Base-by-base conservation (phyloP, 1,284 basidiomycete genomes). In the Cryptococcus jaspeensis region DNA sequence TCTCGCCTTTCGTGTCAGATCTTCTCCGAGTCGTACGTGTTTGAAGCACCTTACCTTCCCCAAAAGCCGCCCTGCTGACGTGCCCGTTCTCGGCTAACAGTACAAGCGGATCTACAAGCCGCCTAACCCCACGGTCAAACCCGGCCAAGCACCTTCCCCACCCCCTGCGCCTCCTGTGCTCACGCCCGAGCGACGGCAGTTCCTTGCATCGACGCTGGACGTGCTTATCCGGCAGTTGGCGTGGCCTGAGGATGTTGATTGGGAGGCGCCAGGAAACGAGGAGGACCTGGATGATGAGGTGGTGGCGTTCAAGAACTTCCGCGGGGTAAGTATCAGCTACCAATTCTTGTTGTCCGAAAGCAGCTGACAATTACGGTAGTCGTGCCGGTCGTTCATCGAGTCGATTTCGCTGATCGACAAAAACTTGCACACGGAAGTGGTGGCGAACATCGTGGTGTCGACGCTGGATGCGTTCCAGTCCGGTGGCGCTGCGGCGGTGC, bases 281-380 rank as follows among this genome's bases (percentile, higher is more conserved):
- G 87, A 87, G 7, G 90, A 93, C 63, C 82, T 86, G 45, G 92
- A 95, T 52, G 95, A 98, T 56, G 94, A 95, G 59, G 83, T 85
- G 59, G 84, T 84, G 22, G 87, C 86, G 46, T 98, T 99, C 67
- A 87, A 90, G 58, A 85, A 85, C 56, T 83, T 97, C 76, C 86
- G 96, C 65, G 91, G 89, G 80, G 91, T 88, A 23, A 53, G 76
- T 66, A 9, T 42, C 1, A 13, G 16, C 13, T 35, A 25, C 23
- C 42, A 38, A 7, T 40, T 39, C 28, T 5, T 35, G 23, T 50
- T 39, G 18, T 13, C 15, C 9, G 13, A 9, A 12, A 6, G 16
- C 25, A 0, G 39, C 53, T 47, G 6, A 47, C 15, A 36, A 22
- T 35, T 51, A 55, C 5, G 61, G 16, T 59, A 71, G 69, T 58